Evolutionary conservation across 345 rosid genomes (phyloP), one percentile per base, ranked within the genome.

Genomic region (Eucalyptus marginata): DNA sequence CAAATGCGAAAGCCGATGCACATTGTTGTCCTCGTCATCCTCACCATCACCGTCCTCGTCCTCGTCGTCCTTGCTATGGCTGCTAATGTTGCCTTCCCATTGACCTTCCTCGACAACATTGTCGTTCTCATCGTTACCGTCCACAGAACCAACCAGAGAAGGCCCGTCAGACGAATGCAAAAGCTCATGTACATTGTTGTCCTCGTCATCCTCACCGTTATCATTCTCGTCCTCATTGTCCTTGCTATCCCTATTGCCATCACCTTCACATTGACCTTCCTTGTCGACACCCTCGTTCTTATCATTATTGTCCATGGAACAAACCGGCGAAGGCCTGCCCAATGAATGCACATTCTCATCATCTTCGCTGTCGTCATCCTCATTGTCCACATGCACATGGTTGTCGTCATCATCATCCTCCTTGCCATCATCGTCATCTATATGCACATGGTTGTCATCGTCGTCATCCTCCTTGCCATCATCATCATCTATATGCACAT

Each of bases 311-410:
- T 10, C 46, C 29, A 24, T 0, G 13, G 62, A 58, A 24, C 13
- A 27, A 49, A 85, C 56, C 9, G 22, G 86, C 2, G 36, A 46
- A 85, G 58, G 86, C 86, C 13, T 20, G 13, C 22, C 13, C 6
- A 4, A 85, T 17, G 40, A 54, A 1, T 87, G 87, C 17, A 86
- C 89, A 2, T 89, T 86, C 27, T 88, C 91, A 0, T 89, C 91
- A 8, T 89, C 91, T 24, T 89, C 92, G 7, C 52, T 90, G 8
- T 88, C 90, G 1, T 89, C 93, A 5, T 89, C 93, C 17, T 91
- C 92, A 9, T 87, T 31, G 22, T 66, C 43, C 79, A 91, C 96
- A 1, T 92, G 95, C 2, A 92, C 95, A 0, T 90, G 93, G 1
- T 91, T 92, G 0, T 89, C 92, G 0, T 52, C 91, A 3, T 80